Base-by-base conservation (phyloP, 163 green algal species). In the Chloromonas sp. region DNA sequence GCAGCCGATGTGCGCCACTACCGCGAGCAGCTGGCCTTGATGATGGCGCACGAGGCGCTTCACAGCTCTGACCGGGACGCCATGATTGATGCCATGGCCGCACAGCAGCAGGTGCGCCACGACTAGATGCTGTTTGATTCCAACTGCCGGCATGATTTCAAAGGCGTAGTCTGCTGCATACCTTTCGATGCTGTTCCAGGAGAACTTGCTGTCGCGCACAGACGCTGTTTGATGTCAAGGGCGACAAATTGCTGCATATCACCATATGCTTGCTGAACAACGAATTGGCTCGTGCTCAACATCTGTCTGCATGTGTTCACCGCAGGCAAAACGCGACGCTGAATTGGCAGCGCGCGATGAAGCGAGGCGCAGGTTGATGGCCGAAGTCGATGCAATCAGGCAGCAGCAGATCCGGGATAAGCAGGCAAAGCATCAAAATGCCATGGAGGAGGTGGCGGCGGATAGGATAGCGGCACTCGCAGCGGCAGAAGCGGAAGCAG, bases 351-450 rank as follows among this genome's bases (percentile, higher is more conserved):
- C 83, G 0, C 86, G 91, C 0, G 91, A 93, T 1, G 84, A 80
- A 14, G 92, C 91, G 0, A 86, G 91, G 14, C 82, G 74, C 57
- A 71, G 84, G 71, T 87, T 94, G 3, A 92, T 92, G 92, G 88
- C 71, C 2, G 87, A 94, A 78, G 92, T 95, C 76, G 86, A 90
- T 2, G 84, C 87, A 14, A 91, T 92, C 14, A 78, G 92, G 70
- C 83, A 89, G 87, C 78, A 92, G 87, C 92, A 95, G 86, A 91
- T 95, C 60, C 82, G 86, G 11, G 80, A 86, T 3, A 92, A 89
- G 86, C 83, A 88, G 60, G 79, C 78, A 3, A 61, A 61, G 61
- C 59, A 81, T 1, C 15, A 60, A 71, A 3, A 36, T 60, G 71
- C 58, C 3, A 3, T 81, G 59, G 82, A 82, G 58, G 83, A 82